Evolutionary conservation across 176 grass and related monocot genomes (phyloP).

Genomic region (Oryza meyeriana): DNA sequence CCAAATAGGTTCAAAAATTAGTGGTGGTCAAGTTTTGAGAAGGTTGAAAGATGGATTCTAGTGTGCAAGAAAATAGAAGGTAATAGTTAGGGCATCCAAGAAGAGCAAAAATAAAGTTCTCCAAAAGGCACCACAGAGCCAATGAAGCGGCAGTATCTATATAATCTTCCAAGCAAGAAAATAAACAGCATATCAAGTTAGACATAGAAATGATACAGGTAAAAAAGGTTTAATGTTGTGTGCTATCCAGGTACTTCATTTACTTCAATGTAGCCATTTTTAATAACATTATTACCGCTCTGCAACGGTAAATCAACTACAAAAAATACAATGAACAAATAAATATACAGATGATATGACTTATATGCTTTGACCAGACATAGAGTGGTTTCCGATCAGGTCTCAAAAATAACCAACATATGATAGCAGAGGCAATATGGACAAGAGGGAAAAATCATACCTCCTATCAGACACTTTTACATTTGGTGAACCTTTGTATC

Average conservation of each 20-base stretch:
- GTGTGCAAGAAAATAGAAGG: neutral
- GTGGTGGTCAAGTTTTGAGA: neutral
- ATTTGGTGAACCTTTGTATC: conserved; percentile 35
- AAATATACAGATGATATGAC: neutral
- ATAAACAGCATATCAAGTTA: conserved; percentile 9
- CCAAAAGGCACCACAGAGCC: neutral
- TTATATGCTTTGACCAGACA: neutral
- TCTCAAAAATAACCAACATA: neutral
- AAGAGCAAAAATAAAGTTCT: neutral
- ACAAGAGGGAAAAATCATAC: conserved; percentile 7
- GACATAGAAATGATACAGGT: neutral
- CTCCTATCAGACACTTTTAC: conserved; percentile 47
- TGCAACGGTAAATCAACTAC: neutral
- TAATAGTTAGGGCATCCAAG: neutral
- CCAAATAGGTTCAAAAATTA: neutral
- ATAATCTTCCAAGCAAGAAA: conserved; percentile 8
- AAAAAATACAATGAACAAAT: conserved; percentile 14
- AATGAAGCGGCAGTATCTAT: neutral
- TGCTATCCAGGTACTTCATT: neutral
- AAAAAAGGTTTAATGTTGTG: neutral
- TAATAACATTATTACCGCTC: neutral
- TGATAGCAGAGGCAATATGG: neutral
- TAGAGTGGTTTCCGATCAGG: neutral
- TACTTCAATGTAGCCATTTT: neutral
- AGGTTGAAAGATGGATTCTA: neutral